Percentiles rank a stretch among this genome's conserved stretches.
These are phyloP conservation scores for Persicaria maculosa DNA, from an alignment of 148 eudicot genomes.

Conservation along the genomic window DNA sequence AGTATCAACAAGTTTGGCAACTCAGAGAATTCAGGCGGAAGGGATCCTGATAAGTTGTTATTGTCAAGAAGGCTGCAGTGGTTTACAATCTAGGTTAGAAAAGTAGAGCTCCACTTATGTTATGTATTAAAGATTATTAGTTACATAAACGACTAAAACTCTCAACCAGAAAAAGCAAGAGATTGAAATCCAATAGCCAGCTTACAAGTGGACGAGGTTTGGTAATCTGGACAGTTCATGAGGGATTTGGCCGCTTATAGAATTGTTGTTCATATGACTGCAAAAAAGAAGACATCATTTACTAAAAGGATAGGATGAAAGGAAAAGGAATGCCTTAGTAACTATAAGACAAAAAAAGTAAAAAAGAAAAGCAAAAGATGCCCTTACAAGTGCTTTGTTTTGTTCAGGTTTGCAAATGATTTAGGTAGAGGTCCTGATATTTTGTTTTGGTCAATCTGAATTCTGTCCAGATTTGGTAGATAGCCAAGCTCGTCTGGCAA, in stretches of 20 bases:
- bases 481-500: constrained; percentile 80
- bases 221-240: constrained; percentile 51
- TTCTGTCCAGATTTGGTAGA: constrained; percentile 57
- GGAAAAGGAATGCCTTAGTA: neutral
- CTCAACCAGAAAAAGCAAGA: constrained; percentile 7
- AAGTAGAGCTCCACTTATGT: neutral
- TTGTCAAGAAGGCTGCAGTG: constrained; percentile 69
- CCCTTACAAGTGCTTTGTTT: constrained; percentile 72
- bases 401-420: constrained; percentile 68
- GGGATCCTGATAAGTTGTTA: constrained; percentile 71
- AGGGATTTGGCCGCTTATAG: constrained; percentile 81
- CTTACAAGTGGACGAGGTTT: constrained; percentile 71
- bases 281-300: neutral
- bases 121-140: neutral
- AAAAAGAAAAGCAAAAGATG: neutral
- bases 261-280: constrained; percentile 78
- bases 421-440: constrained; percentile 77
- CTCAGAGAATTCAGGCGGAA: constrained; percentile 66
- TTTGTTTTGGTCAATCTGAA: constrained; percentile 68
- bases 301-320: neutral
- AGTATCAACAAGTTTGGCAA: constrained; percentile 56
- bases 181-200: constrained; percentile 8
- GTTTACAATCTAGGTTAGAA: neutral
- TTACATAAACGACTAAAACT: neutral
- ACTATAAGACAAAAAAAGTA: neutral